Conservation (phyloP, 306 rosid genomes). For the Biancaea sappan region DNA sequence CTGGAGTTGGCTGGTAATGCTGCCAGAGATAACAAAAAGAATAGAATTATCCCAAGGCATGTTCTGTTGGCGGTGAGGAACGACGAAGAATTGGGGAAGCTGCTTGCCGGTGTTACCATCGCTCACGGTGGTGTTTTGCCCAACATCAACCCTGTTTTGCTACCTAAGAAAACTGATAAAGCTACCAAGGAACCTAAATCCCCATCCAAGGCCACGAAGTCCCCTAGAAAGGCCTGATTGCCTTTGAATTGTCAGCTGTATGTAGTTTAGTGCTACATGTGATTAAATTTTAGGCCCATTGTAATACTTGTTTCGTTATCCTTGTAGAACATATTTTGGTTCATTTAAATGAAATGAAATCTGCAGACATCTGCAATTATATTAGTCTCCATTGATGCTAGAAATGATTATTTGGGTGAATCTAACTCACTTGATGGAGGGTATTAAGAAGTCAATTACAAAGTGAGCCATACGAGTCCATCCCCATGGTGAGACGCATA, state of each 20-base stretch:
- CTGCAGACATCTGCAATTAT: too few relatives aligned
- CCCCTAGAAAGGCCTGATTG: not conserved
- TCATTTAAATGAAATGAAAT: not conserved
- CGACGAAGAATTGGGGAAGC: constrained; percentile 58
- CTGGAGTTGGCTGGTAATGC: constrained; percentile 65
- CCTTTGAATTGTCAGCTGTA: not conserved
- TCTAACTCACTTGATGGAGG: too few relatives aligned
- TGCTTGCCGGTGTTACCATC: constrained; percentile 53
- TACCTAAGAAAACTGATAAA: not conserved
- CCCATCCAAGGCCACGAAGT: constrained; percentile 7
- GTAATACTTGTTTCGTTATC: not conserved
- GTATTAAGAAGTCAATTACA: too few relatives aligned
- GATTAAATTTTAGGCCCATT: not conserved
- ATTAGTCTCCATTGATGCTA: too few relatives aligned
- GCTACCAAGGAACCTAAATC: not conserved
- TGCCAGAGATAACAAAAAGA: constrained; percentile 54
- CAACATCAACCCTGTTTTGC: not conserved
- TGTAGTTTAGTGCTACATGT: not conserved
- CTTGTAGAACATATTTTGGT: not conserved
- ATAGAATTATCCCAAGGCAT: constrained; percentile 33
- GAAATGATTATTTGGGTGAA: too few relatives aligned
- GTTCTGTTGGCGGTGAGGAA: constrained; percentile 55
- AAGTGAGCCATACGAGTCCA: too few relatives aligned
- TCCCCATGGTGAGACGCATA: too few relatives aligned
- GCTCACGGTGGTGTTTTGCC: constrained; percentile 8